Evolutionary conservation across 208 protist genomes (phyloP).

Genomic region (Leptomonas pyrrhocoris): DNA sequence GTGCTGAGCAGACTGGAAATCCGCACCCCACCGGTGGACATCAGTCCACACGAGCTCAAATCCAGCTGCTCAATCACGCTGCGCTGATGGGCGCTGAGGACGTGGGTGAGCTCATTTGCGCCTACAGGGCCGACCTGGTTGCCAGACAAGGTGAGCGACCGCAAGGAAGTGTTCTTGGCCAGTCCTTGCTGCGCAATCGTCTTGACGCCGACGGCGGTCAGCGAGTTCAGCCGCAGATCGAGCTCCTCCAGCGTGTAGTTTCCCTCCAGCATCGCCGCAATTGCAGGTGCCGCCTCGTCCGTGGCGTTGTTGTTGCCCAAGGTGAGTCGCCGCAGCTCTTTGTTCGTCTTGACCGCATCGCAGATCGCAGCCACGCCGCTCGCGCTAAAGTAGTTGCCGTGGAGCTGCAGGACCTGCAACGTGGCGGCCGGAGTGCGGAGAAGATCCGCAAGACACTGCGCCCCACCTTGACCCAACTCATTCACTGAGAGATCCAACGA

Average conservation of each 20-base stretch:
- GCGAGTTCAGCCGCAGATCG: slow-evolving; percentile 80
- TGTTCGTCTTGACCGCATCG: slow-evolving; percentile 61
- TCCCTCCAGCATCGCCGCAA: slow-evolving; percentile 76
- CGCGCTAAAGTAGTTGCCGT: slow-evolving; percentile 79
- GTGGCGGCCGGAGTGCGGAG: slow-evolving; percentile 53
- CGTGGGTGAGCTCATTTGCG: slow-evolving; percentile 61
- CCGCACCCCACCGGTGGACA: slow-evolving; percentile 63
- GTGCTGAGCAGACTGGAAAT: slow-evolving; percentile 70
- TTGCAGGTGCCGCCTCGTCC: slow-evolving; percentile 46
- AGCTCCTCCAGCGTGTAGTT: slow-evolving; percentile 77
- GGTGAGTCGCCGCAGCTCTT: slow-evolving; percentile 56
- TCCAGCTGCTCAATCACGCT: slow-evolving; percentile 66
- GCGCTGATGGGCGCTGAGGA: slow-evolving; percentile 56
- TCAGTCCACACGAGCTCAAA: slow-evolving; percentile 74
- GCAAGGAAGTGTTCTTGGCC: slow-evolving; percentile 65
- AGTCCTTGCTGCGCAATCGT: slow-evolving; percentile 66
- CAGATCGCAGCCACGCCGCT: slow-evolving; percentile 58
- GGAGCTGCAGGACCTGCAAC: slow-evolving; percentile 62
- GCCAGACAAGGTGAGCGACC: slow-evolving; percentile 58
- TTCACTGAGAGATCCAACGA: slow-evolving; percentile 88
- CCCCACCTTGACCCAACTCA: slow-evolving; percentile 78
- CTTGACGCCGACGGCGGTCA: slow-evolving; percentile 57
- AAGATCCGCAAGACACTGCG: slow-evolving; percentile 58
- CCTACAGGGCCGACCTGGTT: slow-evolving; percentile 80
- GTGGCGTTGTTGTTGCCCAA: slow-evolving; percentile 88